A percentile compares a stretch with the other conserved stretches of the same genome.
These are phyloP conservation scores for Pecoramyces ruminantium DNA, from an alignment of 192 early-diverging fungal genomes.

Conservation along the genomic window DNA sequence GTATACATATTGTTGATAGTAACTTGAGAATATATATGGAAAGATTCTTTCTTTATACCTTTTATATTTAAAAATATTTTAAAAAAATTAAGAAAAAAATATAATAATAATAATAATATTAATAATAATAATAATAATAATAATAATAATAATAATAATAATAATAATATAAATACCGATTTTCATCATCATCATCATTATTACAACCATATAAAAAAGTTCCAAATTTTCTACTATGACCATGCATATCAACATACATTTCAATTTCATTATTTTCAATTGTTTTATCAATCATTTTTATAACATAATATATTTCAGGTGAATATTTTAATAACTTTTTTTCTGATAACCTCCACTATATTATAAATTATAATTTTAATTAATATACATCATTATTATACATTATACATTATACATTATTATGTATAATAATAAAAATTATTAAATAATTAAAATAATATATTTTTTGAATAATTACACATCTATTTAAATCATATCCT, in stretches of 20 bases:
- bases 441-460: too few species aligned
- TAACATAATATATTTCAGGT: conserved; percentile 10
- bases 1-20: neutral
- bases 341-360: neutral
- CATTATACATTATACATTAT: too few species aligned
- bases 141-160: neutral
- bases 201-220: conserved; percentile 24
- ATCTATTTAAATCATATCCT: conserved; percentile 23
- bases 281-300: conserved; percentile 8
- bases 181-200: conserved; percentile 7
- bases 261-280: conserved; percentile 3
- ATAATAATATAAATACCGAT: neutral
- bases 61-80: too few species aligned
- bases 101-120: neutral
- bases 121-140: neutral
- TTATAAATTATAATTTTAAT: too few species aligned
- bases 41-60: neutral
- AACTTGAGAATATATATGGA: neutral
- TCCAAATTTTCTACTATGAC: conserved; percentile 21
- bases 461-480: conserved; percentile 8
- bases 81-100: too few species aligned
- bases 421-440: too few species aligned
- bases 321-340: neutral
- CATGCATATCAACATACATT: conserved; percentile 24
- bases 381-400: too few species aligned